These are phyloP conservation scores for Piper betle DNA, from an alignment of 164 flowering plant species.

Conservation along the genomic window DNA sequence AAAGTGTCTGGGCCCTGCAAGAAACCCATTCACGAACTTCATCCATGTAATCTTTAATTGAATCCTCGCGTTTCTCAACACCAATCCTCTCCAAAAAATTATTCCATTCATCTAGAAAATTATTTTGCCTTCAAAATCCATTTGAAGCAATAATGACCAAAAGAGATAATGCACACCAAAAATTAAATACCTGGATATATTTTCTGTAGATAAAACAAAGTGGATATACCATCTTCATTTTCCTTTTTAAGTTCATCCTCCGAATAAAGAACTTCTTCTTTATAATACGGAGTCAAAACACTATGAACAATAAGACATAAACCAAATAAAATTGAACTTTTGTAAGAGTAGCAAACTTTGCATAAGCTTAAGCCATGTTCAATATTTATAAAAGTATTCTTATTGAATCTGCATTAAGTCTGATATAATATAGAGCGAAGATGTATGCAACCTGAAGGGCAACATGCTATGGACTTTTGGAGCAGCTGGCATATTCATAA, in stretches of 20 bases:
- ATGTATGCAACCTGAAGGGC: slow-evolving; percentile 73
- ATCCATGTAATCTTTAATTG: slow-evolving; percentile 21
- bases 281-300: slow-evolving; percentile 94
- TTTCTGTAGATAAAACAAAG: slow-evolving; percentile 72
- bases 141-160: neutral
- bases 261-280: slow-evolving; percentile 84
- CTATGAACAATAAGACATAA: slow-evolving; percentile 10
- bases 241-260: slow-evolving; percentile 66
- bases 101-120: slow-evolving; percentile 64
- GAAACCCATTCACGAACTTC: slow-evolving; percentile 66
- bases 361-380: too few relatives aligned
- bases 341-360: too few relatives aligned
- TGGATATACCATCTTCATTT: slow-evolving; percentile 96
- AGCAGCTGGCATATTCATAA: slow-evolving; percentile 92
- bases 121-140: slow-evolving; percentile 3
- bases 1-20: slow-evolving; percentile 89
- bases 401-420: too few relatives aligned
- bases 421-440: neutral
- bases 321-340: neutral
- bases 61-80: slow-evolving; percentile 17
- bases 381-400: too few relatives aligned
- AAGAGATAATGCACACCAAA: neutral
- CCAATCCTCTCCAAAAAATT: slow-evolving; percentile 48
- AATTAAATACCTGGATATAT: slow-evolving; percentile 72
- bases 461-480: slow-evolving; percentile 94